Base-by-base conservation (phyloP, 202 grass and related monocot genomes). In the Cymbopogon flexuosus region DNA sequence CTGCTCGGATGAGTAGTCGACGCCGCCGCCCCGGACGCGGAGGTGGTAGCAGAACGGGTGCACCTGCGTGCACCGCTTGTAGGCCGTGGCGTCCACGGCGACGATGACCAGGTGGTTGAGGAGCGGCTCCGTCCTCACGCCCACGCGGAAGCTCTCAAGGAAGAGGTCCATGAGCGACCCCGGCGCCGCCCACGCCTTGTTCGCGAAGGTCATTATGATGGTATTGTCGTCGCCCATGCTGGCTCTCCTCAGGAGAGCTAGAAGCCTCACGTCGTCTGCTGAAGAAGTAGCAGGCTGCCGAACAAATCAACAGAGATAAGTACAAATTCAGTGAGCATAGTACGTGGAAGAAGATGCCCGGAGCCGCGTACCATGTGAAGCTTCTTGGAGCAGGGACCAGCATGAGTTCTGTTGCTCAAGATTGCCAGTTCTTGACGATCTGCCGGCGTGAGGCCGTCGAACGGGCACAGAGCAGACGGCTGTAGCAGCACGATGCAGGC, bases 71-170 rank as follows among this genome's bases (percentile, higher is more conserved):
- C 89, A 94, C 23, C 70, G 70, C 24, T 80, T 18, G 41, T 65
- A 88, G 16, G 87, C 87, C 65, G 45, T 79, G 24, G 27, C 70
- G 42, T 94, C 92, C 8, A 83, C 85, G 43, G 88, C 84, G 61
- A 94, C 73, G 16, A 94, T 33, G 61, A 94, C 43, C 30, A 94
- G 62, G 67, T 94, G 89, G 16, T 80, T 79, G 1, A 91, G 36
- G 0, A 91, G 84, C 12, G 68, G 81, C 8, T 37, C 67, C 2
- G 83, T 94, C 73, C 66, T 46, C 16, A 89, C 81, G n/a, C 92
- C 89, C 1, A 22, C 15, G 30, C 3, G 80, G 66, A 94, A 83
- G 72, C 86, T 89, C 77, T 91, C 62, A 0, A 86, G 76, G 75
- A 91, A 87, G 34, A 88, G 74, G 30, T 94, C 86, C 10, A 94